Conservation (phyloP, 345 rosid genomes). For the Eucalyptus regnans region DNA sequence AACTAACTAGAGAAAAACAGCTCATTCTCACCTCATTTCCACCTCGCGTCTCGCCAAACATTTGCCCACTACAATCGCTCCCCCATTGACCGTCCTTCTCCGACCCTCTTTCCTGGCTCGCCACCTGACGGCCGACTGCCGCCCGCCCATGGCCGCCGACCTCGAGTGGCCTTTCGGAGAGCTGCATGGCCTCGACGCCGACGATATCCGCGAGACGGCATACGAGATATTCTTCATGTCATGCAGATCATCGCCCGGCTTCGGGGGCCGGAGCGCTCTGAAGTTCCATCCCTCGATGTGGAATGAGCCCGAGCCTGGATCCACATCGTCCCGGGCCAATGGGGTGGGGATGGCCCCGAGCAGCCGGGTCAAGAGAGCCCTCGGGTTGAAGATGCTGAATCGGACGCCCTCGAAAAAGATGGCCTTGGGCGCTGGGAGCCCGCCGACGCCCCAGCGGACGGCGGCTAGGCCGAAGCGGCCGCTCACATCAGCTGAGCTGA, state of each 20-base stretch:
- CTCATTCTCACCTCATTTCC: neutral
- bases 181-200: constrained; percentile 36
- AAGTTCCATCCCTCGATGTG: constrained; percentile 37
- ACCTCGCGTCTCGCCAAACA: neutral
- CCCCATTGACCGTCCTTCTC: neutral
- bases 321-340: neutral
- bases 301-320: neutral
- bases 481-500: constrained; percentile 80
- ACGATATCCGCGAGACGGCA: constrained; percentile 75
- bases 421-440: neutral
- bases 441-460: constrained; percentile 16
- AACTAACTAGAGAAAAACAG: neutral
- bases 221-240: constrained; percentile 86
- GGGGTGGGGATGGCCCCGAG: constrained; percentile 59
- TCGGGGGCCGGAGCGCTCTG: constrained; percentile 65
- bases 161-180: constrained; percentile 70
- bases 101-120: constrained; percentile 8
- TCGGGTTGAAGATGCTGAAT: constrained; percentile 72
- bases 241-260: constrained; percentile 79
- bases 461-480: constrained; percentile 52
- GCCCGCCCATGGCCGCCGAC: constrained; percentile 25
- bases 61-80: neutral
- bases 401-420: constrained; percentile 62
- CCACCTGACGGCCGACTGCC: constrained; percentile 21
- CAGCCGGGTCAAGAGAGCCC: constrained; percentile 61